These are phyloP conservation scores for Starmerella bombicola DNA, from an alignment of 805 yeast genomes.

Conservation along the genomic window DNA sequence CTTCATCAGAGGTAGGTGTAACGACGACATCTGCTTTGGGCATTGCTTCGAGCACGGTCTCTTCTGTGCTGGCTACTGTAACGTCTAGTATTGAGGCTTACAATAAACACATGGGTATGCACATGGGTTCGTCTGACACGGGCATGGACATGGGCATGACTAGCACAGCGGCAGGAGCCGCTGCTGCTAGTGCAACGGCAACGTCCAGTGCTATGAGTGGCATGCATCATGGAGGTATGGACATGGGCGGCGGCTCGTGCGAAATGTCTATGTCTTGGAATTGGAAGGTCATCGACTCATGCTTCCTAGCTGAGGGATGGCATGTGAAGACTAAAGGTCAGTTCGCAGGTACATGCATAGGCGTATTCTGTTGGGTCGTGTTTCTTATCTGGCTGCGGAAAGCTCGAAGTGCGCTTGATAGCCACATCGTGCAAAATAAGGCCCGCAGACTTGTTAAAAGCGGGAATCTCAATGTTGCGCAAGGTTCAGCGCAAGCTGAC, in stretches of 20 bases:
- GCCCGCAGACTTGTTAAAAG: slow-evolving; percentile 1
- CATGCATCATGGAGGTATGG: slow-evolving; percentile 16
- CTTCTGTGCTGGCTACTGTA: no score
- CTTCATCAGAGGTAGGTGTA: no score
- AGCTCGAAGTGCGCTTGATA: slow-evolving; percentile 36
- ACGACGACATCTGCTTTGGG: no score
- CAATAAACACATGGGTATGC: no score
- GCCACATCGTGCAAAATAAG: slow-evolving; percentile 19
- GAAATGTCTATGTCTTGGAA: slow-evolving; percentile 52
- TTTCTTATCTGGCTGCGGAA: slow-evolving; percentile 48
- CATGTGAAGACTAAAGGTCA: slow-evolving; percentile 44
- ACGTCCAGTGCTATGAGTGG: slow-evolving; percentile 4
- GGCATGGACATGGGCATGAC: slow-evolving; percentile 6
- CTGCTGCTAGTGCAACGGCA: slow-evolving; percentile 7
- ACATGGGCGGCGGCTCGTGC: slow-evolving; percentile 23
- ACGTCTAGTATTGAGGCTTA: no score
- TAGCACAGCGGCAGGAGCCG: background rate
- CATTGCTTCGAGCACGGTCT: no score
- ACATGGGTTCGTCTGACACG: background rate
- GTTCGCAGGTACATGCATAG: slow-evolving; percentile 65
- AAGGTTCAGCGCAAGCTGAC: background rate
- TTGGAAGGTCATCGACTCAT: slow-evolving; percentile 56
- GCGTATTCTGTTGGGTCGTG: slow-evolving; percentile 48
- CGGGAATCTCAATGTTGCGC: background rate
- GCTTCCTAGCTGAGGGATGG: slow-evolving; percentile 55